phyloP scores from a whole-genome alignment of 257 asterid genomes.

The Nicotiana tabacum region DNA sequence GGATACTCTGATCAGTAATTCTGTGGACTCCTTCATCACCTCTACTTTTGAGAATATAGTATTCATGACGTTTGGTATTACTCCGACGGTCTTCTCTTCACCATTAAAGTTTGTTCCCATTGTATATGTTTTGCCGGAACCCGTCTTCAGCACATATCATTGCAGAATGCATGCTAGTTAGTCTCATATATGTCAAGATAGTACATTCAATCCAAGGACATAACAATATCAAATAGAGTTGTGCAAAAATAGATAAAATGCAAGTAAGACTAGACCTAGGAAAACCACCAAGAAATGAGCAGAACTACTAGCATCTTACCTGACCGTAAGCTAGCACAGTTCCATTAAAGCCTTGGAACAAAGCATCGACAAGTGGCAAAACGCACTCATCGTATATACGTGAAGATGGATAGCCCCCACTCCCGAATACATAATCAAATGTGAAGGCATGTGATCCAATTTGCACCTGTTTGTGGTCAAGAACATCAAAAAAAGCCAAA shows the following conservation, averaged over 20 bases:
- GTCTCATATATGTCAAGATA: not conserved
- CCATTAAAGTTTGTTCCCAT: conserved; percentile 99
- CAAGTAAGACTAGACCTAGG: not conserved
- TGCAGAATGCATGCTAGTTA: not conserved
- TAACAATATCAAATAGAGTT: not conserved
- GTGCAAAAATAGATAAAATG: not conserved
- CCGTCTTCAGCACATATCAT: conserved; percentile 50
- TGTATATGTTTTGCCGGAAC: conserved; percentile 95
- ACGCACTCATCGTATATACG: conserved; percentile 73
- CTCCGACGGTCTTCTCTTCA: conserved; percentile 63
- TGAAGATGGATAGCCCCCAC: conserved; percentile 52
- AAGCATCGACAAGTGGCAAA: conserved; percentile 73
- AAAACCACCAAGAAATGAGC: not conserved
- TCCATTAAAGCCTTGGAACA: conserved; percentile 84
- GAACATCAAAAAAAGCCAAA: conserved; percentile 5
- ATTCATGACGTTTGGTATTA: conserved; percentile 88
- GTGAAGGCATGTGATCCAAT: conserved; percentile 96
- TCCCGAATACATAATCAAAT: conserved; percentile 77
- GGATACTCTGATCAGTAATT: conserved; percentile 77
- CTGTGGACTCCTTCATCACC: conserved; percentile 53
- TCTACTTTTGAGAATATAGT: conserved; percentile 66
- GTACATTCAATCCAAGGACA: conserved; percentile 2
- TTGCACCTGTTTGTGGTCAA: conserved; percentile 62
- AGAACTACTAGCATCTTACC: conserved; percentile 30
- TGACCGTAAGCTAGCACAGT: conserved; percentile 98